Percentiles rank a stretch among this genome's conserved stretches.
phyloP scores from a whole-genome alignment of 805 yeast species.

The Candida jianshihensis region DNA sequence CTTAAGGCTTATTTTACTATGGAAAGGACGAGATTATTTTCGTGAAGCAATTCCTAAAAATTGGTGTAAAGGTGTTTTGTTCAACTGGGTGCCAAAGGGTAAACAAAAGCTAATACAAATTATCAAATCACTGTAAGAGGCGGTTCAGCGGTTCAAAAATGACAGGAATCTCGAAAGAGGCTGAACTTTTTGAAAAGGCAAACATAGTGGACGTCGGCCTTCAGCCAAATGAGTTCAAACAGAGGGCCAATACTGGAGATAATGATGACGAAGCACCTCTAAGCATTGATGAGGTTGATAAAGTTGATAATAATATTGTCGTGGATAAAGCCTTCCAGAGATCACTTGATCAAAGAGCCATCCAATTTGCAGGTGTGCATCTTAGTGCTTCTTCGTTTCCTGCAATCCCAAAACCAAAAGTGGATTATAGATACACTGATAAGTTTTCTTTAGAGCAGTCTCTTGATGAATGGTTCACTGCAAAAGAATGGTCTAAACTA shows the following conservation, averaged over 20 bases:
- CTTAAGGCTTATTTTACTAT: too few species aligned
- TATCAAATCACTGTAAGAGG: too few species aligned
- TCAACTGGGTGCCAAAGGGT: too few species aligned
- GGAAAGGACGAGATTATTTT: too few species aligned
- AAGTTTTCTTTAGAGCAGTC: conserved; percentile 32
- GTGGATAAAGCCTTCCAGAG: conserved; percentile 29
- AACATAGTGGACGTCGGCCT: conserved; percentile 26
- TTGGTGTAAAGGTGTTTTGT: too few species aligned
- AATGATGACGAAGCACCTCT: conserved; percentile 20
- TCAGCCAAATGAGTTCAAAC: conserved; percentile 17
- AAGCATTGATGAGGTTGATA: conserved; percentile 39
- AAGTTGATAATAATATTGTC: conserved; percentile 19
- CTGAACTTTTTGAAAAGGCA: conserved; percentile 26
- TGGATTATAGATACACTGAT: conserved; percentile 37
- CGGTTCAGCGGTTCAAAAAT: not conserved
- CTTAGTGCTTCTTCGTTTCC: conserved; percentile 18
- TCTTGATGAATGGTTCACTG: conserved; percentile 40
- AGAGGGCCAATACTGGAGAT: conserved; percentile 12
- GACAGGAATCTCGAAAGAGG: conserved; percentile 16
- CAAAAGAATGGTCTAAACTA: conserved; percentile 20
- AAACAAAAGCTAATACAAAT: too few species aligned
- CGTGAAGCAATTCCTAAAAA: too few species aligned
- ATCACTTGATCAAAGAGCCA: conserved; percentile 29
- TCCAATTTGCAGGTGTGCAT: conserved; percentile 20
- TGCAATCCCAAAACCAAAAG: conserved; percentile 31